Percentiles rank a stretch among this genome's conserved stretches.
phyloP scores from a whole-genome alignment of 305 asterid species.

The Rubia occidens region DNA sequence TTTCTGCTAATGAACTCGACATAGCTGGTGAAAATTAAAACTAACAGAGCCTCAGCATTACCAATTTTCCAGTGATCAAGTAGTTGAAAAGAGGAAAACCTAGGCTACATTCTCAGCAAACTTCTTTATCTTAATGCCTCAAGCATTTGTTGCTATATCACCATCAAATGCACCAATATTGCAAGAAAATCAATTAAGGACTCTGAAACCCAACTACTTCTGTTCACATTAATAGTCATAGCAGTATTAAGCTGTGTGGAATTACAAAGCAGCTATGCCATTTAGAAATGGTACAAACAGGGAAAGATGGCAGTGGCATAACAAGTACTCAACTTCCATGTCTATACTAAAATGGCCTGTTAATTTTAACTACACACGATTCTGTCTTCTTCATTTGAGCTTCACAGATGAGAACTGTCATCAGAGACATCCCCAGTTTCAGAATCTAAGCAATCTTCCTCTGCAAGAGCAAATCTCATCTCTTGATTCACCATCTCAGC shows the following conservation, averaged over 20 bases:
- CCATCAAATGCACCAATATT: not conserved
- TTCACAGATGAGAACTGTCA: constrained; percentile 10
- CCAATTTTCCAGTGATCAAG: not conserved
- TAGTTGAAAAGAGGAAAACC: too few species aligned
- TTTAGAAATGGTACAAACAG: not conserved
- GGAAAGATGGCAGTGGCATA: not conserved
- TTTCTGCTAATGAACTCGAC: not conserved
- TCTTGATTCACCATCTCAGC: constrained; percentile 67
- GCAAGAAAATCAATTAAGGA: not conserved
- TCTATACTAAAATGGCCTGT: not conserved
- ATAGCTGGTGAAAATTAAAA: constrained; percentile 1
- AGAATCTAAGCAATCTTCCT: constrained; percentile 30
- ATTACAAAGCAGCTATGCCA: constrained; percentile 1
- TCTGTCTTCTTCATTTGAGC: constrained; percentile 9
- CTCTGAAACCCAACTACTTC: not conserved
- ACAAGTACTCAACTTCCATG: constrained; percentile 2
- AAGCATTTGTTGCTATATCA: not conserved
- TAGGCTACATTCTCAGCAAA: not conserved
- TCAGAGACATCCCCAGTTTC: constrained; percentile 31
- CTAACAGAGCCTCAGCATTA: not conserved
- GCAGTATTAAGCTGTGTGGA: not conserved
- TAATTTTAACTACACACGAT: not conserved
- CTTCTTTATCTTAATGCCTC: not conserved
- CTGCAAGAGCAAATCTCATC: constrained; percentile 46
- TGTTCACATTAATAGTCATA: not conserved